Evolutionary conservation across 257 asterid genomes (phyloP).

Genomic region (Ajuga chamaepitys): DNA sequence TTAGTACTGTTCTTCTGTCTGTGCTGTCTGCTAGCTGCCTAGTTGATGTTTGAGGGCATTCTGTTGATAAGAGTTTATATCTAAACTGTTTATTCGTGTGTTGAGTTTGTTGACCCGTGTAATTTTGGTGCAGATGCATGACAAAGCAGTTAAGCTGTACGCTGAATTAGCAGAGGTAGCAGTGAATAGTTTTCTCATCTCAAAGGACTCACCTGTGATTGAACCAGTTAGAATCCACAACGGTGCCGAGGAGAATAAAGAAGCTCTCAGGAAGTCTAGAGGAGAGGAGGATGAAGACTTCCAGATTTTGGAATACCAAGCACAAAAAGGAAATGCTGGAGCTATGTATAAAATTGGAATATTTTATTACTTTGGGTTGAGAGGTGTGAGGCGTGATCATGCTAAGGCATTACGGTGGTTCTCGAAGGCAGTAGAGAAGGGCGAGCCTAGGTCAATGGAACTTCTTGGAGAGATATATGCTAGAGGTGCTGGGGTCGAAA

Average conservation of each 20-base stretch:
- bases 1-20: too few relatives aligned
- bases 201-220: constrained; percentile 88
- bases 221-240: constrained; percentile 94
- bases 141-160: constrained; percentile 76
- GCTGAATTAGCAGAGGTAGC: constrained; percentile 98
- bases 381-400: constrained; percentile 94
- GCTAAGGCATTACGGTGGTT: constrained; percentile 88
- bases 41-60: neutral
- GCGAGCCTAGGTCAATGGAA: constrained; percentile 97
- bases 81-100: neutral
- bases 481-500: constrained; percentile 94
- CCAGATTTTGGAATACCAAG: constrained; percentile 93
- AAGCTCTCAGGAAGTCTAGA: constrained; percentile 85
- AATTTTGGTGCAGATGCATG: constrained; percentile 72
- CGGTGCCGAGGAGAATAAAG: constrained; percentile 98
- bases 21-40: neutral
- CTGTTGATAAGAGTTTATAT: neutral
- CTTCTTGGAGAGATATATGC: constrained; percentile 98
- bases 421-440: constrained; percentile 84
- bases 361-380: constrained; percentile 88
- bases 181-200: constrained; percentile 81
- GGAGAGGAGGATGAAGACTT: constrained; percentile 99
- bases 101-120: constrained; percentile 1
- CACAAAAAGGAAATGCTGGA: constrained; percentile 91
- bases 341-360: constrained; percentile 94